phyloP scores from a whole-genome alignment of 805 yeast species.

The Pichia thaimueangensis region DNA sequence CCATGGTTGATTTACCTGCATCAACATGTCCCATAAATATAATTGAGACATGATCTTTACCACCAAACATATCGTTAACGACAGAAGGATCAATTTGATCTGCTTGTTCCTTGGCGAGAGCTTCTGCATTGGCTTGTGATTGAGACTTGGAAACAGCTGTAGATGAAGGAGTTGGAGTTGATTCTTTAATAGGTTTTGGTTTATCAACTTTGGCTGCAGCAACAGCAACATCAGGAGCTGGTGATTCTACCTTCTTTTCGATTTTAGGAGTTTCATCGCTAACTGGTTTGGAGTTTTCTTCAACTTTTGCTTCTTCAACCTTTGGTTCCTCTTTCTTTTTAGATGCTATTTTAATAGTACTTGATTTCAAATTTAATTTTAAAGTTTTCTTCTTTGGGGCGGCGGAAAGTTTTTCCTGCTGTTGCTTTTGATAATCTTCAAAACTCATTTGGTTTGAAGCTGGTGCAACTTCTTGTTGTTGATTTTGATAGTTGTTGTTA shows the following conservation, averaged over 20 bases:
- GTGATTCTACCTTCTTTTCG: constrained; percentile 26
- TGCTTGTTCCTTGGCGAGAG: constrained; percentile 59
- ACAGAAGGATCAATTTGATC: constrained; percentile 80
- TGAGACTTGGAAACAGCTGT: constrained; percentile 13
- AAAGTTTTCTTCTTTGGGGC: constrained; percentile 58
- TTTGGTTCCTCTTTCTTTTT: constrained; percentile 39
- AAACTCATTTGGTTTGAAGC: constrained; percentile 57
- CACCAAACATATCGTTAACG: constrained; percentile 90
- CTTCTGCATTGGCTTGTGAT: constrained; percentile 11
- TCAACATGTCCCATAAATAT: constrained; percentile 99
- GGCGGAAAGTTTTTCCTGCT: constrained; percentile 38
- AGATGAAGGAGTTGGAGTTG: constrained; percentile 22
- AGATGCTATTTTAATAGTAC: constrained; percentile 35
- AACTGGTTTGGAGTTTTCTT: constrained; percentile 16
- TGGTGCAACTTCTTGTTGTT: constrained; percentile 16
- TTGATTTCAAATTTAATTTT: constrained; percentile 59
- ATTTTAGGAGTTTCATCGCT: constrained; percentile 13
- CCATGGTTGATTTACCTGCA: constrained; percentile 99
- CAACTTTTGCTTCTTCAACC: constrained; percentile 23
- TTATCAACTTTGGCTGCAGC: constrained; percentile 17
- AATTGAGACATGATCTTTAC: constrained; percentile 93
- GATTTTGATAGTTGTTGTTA: constrained; percentile 6
- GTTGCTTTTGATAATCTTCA: constrained; percentile 75
- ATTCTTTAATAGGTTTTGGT: constrained; percentile 18
- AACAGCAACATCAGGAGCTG: constrained; percentile 27